Evolutionary conservation across 331 rosid species (phyloP), one percentile per base, ranked within the genome.

Genomic region (Cydonia oblonga): DNA sequence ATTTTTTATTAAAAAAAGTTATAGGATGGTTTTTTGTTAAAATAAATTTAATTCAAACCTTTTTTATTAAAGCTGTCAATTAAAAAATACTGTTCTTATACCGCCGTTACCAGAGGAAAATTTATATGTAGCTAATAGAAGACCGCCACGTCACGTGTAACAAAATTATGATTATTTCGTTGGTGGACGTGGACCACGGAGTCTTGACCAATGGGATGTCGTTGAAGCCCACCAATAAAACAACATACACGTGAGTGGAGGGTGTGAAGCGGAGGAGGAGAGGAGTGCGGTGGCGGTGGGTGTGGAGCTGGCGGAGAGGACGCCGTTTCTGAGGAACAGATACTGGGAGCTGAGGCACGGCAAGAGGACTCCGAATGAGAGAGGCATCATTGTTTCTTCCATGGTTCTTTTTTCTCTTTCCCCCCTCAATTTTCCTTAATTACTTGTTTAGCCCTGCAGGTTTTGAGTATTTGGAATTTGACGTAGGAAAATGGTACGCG

Each of bases 291-390:
- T 38, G 44, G 44, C 2, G 22, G 61, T 42, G n/a, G 32, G 59
- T 44, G 20, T 8, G 66, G 49, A 69, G 79, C 65, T 80, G 83
- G 72, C 84, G 72, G 52, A 62, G 28, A 33, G 78, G 66, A 57
- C 74, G 77, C 35, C 86, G 81, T 80, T 79, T 69, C 15, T 78
- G 1, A 69, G 83, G 64, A 89, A 93, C 86, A 73, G 79, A 44
- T 90, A 86, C 82, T 89, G 97, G 98, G 53, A 89, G 68, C 60
- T 93, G 84, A 84, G 97, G 82, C 98, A 89, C 72, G 97, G 98
- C 71, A 89, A 84, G 83, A 90, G 97, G 90, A 86, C 91, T 79
- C 97, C 98, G 9, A 89, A 93, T 53, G 91, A 89, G 78, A 86
- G 73, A 72, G 92, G 96, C 84, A 79, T 93, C 58, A 81, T 93